Evolutionary conservation across 768 basidiomycete species (phyloP).

Genomic region (Trametes punicea): DNA sequence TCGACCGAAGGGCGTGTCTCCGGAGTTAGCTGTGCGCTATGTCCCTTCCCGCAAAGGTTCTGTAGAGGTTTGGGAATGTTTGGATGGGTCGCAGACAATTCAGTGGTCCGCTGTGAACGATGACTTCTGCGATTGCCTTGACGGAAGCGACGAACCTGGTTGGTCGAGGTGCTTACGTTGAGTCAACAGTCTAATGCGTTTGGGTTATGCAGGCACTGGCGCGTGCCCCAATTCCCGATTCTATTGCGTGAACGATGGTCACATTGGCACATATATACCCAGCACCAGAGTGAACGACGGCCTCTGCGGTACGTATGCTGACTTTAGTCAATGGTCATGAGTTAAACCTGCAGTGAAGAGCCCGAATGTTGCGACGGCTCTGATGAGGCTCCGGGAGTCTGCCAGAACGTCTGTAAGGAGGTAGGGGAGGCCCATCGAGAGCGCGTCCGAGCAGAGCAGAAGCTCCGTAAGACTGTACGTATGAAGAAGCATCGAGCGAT

Average conservation of each 20-base stretch:
- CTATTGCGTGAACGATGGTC: constrained; percentile 86
- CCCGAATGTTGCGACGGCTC: constrained; percentile 94
- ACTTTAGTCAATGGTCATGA: neutral
- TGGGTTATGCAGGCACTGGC: constrained; percentile 60
- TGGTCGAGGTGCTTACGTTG: constrained; percentile 1
- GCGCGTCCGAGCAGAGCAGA: constrained; percentile 68
- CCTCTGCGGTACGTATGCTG: constrained; percentile 69
- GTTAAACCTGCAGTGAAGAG: constrained; percentile 45
- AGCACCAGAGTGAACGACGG: constrained; percentile 89
- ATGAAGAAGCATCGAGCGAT: too few species aligned
- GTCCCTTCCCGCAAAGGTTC: constrained; percentile 45
- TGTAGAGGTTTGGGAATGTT: constrained; percentile 60
- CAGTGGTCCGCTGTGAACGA: constrained; percentile 84
- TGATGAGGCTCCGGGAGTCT: constrained; percentile 82
- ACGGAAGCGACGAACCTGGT: constrained; percentile 97
- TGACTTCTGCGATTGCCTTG: constrained; percentile 91
- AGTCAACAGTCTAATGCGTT: constrained; percentile 9
- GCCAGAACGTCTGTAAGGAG: constrained; percentile 72
- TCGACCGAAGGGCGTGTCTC: constrained; percentile 57
- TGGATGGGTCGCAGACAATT: constrained; percentile 78
- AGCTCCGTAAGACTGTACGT: constrained; percentile 76
- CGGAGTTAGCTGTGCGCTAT: constrained; percentile 55
- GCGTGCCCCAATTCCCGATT: constrained; percentile 77
- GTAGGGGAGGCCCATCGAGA: constrained; percentile 69
- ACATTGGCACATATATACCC: constrained; percentile 75